phyloP scores from a whole-genome alignment of 2,329 filamentous ascomycete species.

The Cryphonectria radicalis region DNA sequence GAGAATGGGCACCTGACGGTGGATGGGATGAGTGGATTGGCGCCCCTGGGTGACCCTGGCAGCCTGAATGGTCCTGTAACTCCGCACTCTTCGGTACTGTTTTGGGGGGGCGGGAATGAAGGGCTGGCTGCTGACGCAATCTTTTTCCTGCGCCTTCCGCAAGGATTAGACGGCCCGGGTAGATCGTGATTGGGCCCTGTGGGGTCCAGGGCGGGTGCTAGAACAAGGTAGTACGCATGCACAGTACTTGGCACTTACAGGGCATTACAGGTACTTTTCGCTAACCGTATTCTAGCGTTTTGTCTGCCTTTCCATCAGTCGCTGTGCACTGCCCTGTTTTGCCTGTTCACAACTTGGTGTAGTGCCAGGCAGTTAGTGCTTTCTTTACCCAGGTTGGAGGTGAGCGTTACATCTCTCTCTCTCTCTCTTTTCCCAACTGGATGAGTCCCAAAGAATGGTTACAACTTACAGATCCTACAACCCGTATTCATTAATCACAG shows the following conservation, averaged over 20 bases:
- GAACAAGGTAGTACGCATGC: not conserved
- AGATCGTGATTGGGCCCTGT: not conserved
- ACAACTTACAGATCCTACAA: not conserved
- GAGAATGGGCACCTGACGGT: not conserved
- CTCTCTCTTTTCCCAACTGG: too few species aligned
- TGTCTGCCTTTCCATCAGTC: too few species aligned
- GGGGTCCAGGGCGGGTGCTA: not conserved
- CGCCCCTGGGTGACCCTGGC: not conserved
- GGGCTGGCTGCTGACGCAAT: conserved; percentile 3
- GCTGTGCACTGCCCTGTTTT: not conserved
- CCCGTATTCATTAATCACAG: not conserved
- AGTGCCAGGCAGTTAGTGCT: too few species aligned
- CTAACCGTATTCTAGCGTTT: not conserved
- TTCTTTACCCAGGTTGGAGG: too few species aligned
- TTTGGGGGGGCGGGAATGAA: conserved; percentile 1
- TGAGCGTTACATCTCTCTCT: too few species aligned
- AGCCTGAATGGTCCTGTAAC: not conserved
- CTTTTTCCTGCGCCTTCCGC: not conserved
- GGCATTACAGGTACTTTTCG: not conserved
- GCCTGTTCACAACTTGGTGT: not conserved
- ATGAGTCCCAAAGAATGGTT: too few species aligned
- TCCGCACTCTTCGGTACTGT: not conserved
- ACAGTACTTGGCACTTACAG: not conserved
- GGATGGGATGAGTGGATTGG: not conserved
- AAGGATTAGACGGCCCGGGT: not conserved